These are phyloP conservation scores for Coemansia sp. DNA, from an alignment of 192 early-diverging fungal species.

Conservation along the genomic window DNA sequence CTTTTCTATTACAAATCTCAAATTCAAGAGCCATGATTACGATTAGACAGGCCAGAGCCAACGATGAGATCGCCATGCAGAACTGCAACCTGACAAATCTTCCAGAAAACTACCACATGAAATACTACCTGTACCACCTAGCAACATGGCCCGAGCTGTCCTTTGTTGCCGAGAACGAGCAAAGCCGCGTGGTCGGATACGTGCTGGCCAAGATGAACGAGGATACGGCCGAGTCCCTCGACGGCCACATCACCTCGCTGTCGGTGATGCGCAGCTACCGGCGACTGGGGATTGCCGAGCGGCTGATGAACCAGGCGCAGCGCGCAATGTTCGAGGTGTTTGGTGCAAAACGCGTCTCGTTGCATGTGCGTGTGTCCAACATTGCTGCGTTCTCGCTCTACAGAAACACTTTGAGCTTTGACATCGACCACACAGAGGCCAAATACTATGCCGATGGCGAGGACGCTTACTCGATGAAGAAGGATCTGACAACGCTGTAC, in stretches of 20 bases:
- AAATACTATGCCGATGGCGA: constrained; percentile 99
- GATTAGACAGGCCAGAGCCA: constrained; percentile 39
- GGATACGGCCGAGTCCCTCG: constrained; percentile 72
- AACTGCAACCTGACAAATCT: constrained; percentile 96
- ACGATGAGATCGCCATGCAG: constrained; percentile 78
- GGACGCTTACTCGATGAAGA: constrained; percentile 78
- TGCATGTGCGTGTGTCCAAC: constrained; percentile 95
- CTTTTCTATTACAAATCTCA: constrained; percentile 12
- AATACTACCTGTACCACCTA: constrained; percentile 90
- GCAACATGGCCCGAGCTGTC: constrained; percentile 90
- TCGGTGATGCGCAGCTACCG: constrained; percentile 97
- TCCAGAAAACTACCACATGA: constrained; percentile 99
- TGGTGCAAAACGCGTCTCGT: constrained; percentile 80
- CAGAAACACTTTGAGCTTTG: constrained; percentile 88
- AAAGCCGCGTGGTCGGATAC: constrained; percentile 93
- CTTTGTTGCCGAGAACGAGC: constrained; percentile 90
- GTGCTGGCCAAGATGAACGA: constrained; percentile 96
- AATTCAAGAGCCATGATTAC: constrained; percentile 34
- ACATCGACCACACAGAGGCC: constrained; percentile 83
- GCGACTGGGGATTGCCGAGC: constrained; percentile 94
- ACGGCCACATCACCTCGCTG: constrained; percentile 97
- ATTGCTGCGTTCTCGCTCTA: constrained; percentile 91
- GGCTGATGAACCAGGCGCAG: constrained; percentile 89
- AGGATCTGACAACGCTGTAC: constrained; percentile 26
- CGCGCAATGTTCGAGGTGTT: constrained; percentile 87